Evolutionary conservation across 2,329 filamentous ascomycete genomes (phyloP).

Genomic region (Phialophora tarda): DNA sequence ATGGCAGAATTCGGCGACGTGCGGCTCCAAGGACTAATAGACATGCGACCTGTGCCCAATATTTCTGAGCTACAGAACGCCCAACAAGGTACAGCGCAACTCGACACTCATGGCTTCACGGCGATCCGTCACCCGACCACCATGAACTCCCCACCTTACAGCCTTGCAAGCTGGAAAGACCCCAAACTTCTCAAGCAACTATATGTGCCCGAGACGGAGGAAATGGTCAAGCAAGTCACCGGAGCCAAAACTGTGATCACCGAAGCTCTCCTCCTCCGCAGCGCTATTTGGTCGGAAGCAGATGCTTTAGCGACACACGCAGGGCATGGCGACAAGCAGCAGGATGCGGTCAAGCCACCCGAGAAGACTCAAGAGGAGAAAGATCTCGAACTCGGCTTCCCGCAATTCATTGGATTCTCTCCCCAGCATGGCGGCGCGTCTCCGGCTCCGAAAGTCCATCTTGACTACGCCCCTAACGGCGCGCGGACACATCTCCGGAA

Average conservation of each 20-base stretch:
- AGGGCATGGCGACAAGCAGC: slow-evolving; percentile 27
- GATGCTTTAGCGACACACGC: slow-evolving; percentile 39
- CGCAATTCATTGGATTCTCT: slow-evolving; percentile 41
- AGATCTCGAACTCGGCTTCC: slow-evolving; percentile 34
- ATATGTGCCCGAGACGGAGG: slow-evolving; percentile 41
- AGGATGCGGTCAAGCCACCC: slow-evolving; percentile 5
- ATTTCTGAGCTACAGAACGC: slow-evolving; percentile 25
- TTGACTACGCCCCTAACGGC: slow-evolving; percentile 42
- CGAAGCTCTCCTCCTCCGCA: slow-evolving; percentile 40
- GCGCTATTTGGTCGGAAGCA: slow-evolving; percentile 37
- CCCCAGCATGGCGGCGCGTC: slow-evolving; percentile 33
- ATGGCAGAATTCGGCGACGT: slow-evolving; percentile 37
- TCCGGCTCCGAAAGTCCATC: slow-evolving; percentile 43
- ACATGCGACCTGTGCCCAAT: slow-evolving; percentile 35
- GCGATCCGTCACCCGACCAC: slow-evolving; percentile 34
- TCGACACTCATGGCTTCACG: slow-evolving; percentile 32
- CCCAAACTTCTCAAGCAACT: slow-evolving; percentile 35
- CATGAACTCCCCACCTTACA: slow-evolving; percentile 39
- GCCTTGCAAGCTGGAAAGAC: slow-evolving; percentile 37
- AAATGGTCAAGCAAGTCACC: slow-evolving; percentile 41
- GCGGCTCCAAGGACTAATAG: slow-evolving; percentile 32
- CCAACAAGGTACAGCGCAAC: slow-evolving; percentile 26
- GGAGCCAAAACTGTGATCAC: slow-evolving; percentile 41
- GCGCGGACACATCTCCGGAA: slow-evolving; percentile 41
- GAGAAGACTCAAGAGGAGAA: slow-evolving; percentile 30